A percentile compares a stretch with the other conserved stretches of the same genome.
Conservation (phyloP, 768 basidiomycete species). For the Pulveroboletus sp. region DNA sequence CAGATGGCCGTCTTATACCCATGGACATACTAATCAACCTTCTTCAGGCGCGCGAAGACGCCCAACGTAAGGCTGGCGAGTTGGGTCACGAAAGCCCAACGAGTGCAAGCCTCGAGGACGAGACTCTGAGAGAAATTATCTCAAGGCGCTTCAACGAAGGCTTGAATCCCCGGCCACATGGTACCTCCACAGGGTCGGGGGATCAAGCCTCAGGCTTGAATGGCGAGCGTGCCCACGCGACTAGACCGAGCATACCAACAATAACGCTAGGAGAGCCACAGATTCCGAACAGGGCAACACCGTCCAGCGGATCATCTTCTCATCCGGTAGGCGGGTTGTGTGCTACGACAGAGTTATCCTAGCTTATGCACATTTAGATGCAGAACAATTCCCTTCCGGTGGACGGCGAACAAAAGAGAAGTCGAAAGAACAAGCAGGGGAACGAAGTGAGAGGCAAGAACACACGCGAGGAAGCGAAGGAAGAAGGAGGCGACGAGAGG, state of each 20-base stretch:
- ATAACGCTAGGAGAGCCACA: slow-evolving; percentile 9
- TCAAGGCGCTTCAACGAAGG: slow-evolving; percentile 27
- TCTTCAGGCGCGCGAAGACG: slow-evolving; percentile 52
- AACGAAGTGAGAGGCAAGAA: background rate
- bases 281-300: slow-evolving; percentile 2
- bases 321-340: slow-evolving; percentile 5
- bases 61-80: slow-evolving; percentile 33
- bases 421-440: background rate
- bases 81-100: slow-evolving; percentile 30
- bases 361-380: background rate
- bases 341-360: background rate
- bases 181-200: slow-evolving; percentile 16
- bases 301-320: background rate
- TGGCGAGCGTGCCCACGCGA: background rate
- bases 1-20: slow-evolving; percentile 53
- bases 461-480: background rate
- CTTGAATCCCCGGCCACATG: slow-evolving; percentile 15
- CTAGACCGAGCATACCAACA: background rate
- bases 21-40: slow-evolving; percentile 51
- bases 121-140: slow-evolving; percentile 30
- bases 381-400: slow-evolving; percentile 5
- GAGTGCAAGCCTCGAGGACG: slow-evolving; percentile 29
- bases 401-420: background rate
- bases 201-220: slow-evolving; percentile 14
- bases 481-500: background rate